Conservation (phyloP, 208 protist species). For the Trypanosoma conorhini region DNA sequence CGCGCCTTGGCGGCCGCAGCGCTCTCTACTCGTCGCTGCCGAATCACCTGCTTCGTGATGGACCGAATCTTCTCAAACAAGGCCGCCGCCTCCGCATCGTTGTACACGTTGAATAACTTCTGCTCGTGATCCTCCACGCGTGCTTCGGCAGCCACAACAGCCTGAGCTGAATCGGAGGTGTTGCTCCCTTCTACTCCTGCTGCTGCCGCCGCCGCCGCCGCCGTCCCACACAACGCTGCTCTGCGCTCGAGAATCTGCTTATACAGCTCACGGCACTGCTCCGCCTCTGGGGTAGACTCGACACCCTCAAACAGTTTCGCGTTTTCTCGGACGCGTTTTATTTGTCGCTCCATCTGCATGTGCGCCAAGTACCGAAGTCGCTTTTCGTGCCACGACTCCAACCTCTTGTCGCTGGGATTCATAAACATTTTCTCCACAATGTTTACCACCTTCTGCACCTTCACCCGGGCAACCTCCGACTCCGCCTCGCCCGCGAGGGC, state of each 20-base stretch:
- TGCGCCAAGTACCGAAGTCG: constrained; percentile 83
- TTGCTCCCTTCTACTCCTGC: neutral
- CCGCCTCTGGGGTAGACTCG: constrained; percentile 55
- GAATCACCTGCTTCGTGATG: constrained; percentile 35
- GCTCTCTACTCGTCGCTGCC: constrained; percentile 30
- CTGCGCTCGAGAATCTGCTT: constrained; percentile 46
- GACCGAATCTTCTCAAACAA: constrained; percentile 75
- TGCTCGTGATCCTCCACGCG: neutral
- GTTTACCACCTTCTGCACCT: constrained; percentile 47
- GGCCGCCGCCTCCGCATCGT: constrained; percentile 51
- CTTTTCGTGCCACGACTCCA: constrained; percentile 71
- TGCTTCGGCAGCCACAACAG: neutral
- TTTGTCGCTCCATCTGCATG: constrained; percentile 84
- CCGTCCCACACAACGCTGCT: neutral
- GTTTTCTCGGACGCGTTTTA: constrained; percentile 70
- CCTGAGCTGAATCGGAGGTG: neutral
- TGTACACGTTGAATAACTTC: constrained; percentile 50
- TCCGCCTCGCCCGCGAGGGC: constrained; percentile 33
- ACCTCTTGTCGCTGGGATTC: constrained; percentile 59
- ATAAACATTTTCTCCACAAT: constrained; percentile 87
- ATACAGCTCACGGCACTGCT: constrained; percentile 53
- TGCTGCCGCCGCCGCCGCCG: neutral
- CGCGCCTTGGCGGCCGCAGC: constrained; percentile 21
- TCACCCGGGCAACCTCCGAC: constrained; percentile 34
- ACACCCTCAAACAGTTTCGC: constrained; percentile 65